Base-by-base conservation (phyloP, 768 basidiomycete genomes). In the Boletus rex-veris region DNA sequence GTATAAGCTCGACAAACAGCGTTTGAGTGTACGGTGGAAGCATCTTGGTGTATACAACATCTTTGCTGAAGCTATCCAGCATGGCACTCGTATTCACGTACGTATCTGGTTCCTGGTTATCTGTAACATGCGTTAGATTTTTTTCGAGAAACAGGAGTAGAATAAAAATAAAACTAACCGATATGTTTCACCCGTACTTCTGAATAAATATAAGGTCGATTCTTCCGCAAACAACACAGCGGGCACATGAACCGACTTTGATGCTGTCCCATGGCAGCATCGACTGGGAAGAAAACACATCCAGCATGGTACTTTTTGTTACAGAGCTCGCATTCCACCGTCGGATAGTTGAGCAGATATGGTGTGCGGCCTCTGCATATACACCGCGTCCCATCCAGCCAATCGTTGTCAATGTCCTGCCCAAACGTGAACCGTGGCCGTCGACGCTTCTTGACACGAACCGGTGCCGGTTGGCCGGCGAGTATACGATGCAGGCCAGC, bases 401-500 rank as follows among this genome's bases (percentile, higher is more conserved):
- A 89, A 61, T 90, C 86, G 28, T 75, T 69, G 64, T 91, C 88
- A 37, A 83, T 68, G 62, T 92, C 90, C 64, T 88, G 88, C 15
- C 87, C 86, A 61, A 92, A 90, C 7, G 76, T 79, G 59, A 92
- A 87, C 54, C 78, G 73, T 39, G 84, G 80, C 59, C 76, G 70
- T 48, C 76, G 71, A 71, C 88, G 77, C 80, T 89, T 79, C 70
- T 72, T 78, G 65, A 69, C 73, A 64, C 67, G 75, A 58, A 75
- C 66, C 48, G 77, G 67, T 55, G 71, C 63, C 36, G 86, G 85
- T 52, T 85, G 81, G 33, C 80, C 81, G 16, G 90, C 90, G 30
- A 92, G 78, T 50, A 90, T 84, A 8, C 90, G 85, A 70, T 93
- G 90, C 44, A 93, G 70, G 9, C 88, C 86, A 37, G 90, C 88